Conservation (phyloP, 345 rosid genomes). For the Fremontodendron californicum region DNA sequence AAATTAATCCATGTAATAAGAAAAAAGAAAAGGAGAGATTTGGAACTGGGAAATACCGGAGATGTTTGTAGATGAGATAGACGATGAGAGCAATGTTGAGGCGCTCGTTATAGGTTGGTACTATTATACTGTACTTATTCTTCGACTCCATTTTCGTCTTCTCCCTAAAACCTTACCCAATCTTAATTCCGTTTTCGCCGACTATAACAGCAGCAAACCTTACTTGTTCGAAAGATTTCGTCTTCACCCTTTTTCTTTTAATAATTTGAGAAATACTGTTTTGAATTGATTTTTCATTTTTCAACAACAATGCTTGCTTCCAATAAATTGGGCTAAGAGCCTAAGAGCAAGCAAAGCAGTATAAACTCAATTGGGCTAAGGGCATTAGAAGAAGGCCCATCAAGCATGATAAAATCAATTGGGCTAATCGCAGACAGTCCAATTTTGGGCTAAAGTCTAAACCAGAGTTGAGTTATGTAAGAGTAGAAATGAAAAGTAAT, state of each 20-base stretch:
- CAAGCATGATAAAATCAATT: background rate
- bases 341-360: background rate
- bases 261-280: too few relatives aligned
- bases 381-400: background rate
- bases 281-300: background rate
- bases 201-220: background rate
- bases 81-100: constrained; percentile 82
- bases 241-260: too few relatives aligned
- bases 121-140: constrained; percentile 73
- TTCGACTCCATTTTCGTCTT: constrained; percentile 13
- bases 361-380: too few relatives aligned
- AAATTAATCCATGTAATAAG: background rate
- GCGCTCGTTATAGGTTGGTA: constrained; percentile 96
- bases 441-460: background rate
- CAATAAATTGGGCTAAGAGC: background rate
- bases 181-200: constrained; percentile 10
- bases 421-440: background rate
- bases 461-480: background rate
- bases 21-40: background rate
- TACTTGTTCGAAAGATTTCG: background rate
- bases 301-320: background rate
- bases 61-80: constrained; percentile 92
- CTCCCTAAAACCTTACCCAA: background rate
- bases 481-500: background rate
- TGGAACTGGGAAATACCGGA: constrained; percentile 36